A percentile compares a stretch with the other conserved stretches of the same genome.
Evolutionary conservation across 805 yeast species (phyloP).

Genomic region (Debaryomyces hansenii): DNA sequence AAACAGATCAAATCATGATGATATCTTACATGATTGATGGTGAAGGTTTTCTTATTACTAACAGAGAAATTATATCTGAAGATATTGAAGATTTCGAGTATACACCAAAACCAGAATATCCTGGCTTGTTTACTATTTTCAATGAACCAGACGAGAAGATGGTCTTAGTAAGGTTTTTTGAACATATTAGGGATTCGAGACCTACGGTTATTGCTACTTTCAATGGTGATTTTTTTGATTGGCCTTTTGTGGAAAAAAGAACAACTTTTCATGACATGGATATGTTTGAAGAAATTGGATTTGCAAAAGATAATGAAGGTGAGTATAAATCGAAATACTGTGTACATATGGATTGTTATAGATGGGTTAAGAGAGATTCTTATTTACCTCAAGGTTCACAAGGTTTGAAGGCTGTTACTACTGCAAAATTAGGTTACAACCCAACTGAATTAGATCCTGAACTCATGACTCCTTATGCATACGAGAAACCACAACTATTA

Average conservation of each 20-base stretch:
- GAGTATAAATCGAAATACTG: conserved; percentile 92
- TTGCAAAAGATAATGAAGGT: conserved; percentile 82
- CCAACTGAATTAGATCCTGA: conserved; percentile 98
- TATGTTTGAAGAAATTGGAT: conserved; percentile 93
- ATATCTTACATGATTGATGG: conserved; percentile 99
- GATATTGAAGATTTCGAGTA: conserved; percentile 97
- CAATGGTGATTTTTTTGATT: conserved; percentile 98
- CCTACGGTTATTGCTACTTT: conserved; percentile 98
- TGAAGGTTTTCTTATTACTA: conserved; percentile 90
- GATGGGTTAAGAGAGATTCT: conserved; percentile 98
- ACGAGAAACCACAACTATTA: conserved; percentile 84
- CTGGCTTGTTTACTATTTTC: conserved; percentile 84
- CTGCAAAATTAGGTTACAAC: conserved; percentile 91
- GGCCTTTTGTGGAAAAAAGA: conserved; percentile 96
- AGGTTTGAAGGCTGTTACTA: conserved; percentile 96
- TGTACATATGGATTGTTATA: conserved; percentile 93
- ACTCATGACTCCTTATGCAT: conserved; percentile 96
- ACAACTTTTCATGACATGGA: conserved; percentile 80
- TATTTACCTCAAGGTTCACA: conserved; percentile 98
- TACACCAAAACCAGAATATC: conserved; percentile 95
- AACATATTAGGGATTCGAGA: conserved; percentile 79
- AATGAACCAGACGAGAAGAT: conserved; percentile 86
- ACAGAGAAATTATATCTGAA: conserved; percentile 88
- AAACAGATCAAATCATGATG: conserved; percentile 95
- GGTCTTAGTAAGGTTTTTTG: conserved; percentile 74